Evolutionary conservation across 192 early-diverging fungal species (phyloP), one percentile per base, ranked within the genome.

Genomic region (Backusella morwellensis): DNA sequence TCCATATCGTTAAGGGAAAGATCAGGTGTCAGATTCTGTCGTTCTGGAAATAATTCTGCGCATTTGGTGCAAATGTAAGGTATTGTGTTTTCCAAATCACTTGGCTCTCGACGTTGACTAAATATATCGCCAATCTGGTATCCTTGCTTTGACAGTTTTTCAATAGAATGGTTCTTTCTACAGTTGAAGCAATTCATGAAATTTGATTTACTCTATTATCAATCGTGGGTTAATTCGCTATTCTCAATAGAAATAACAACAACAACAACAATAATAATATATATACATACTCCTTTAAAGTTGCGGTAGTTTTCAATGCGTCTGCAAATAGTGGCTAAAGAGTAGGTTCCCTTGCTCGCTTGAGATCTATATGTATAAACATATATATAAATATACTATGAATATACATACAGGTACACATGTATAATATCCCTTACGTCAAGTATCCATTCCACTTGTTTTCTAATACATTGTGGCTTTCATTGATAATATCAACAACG

Each of bases 221-320:
- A 44, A 44, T 17, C 15, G 0, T 0, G 11, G 8, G 11, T 40
- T 40, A 40, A 40, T 40, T 40, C 11, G 8, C 11, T 44, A 44
- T 44, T 44, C 12, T 44, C 3, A 44, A 9, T 14, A 44, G 42
- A 32, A 32, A 32, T 3, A 32, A 32, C 32, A 32, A 1, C 29
- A 32, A 32, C 15, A 40, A 40, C 38, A 38, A 38, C 38, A 38
- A 42, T 42, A 42, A 42, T 0, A 42, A 29, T 29, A 42, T 42
- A 42, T 1, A 44, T 1, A 17, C 38, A 35, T 54, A 74, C 67
- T 41, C 68, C 32, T 19, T 70, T 72, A 1, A 12, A 6, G 5
- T 6, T 29, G 36, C 78, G 63, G 9, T 79, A 75, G 2, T 41
- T 50, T 35, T 79, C 72, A 12, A 79, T 74, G 19, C 78, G 72